These are phyloP conservation scores for Sphagnum contortum DNA, from an alignment of 225 moss, liverwort and hornwort genomes.

Conservation along the genomic window DNA sequence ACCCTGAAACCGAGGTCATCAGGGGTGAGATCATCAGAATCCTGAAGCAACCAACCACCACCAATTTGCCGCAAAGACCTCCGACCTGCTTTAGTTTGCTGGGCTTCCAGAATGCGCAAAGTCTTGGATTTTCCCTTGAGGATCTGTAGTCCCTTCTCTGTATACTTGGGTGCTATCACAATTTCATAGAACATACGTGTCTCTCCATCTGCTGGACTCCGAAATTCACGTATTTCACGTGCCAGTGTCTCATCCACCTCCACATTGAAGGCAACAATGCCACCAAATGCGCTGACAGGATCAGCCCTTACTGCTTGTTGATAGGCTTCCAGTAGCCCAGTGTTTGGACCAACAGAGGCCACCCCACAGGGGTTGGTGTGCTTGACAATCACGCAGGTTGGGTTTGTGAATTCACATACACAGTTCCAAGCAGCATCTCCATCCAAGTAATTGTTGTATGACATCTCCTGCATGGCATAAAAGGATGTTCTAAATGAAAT, in stretches of 20 bases:
- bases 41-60: slow-evolving; percentile 92
- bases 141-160: slow-evolving; percentile 70
- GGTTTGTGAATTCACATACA: slow-evolving; percentile 81
- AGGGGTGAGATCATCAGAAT: slow-evolving; percentile 79
- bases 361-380: slow-evolving; percentile 99
- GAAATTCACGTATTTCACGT: slow-evolving; percentile 82
- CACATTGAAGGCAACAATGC: slow-evolving; percentile 95
- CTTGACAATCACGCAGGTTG: slow-evolving; percentile 94
- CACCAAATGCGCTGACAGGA: slow-evolving; percentile 95
- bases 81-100: slow-evolving; percentile 65
- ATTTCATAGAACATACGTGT: slow-evolving; percentile 97
- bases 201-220: slow-evolving; percentile 83
- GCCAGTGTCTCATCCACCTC: slow-evolving; percentile 93
- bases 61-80: slow-evolving; percentile 78
- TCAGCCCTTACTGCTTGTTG: slow-evolving; percentile 85
- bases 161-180: slow-evolving; percentile 82
- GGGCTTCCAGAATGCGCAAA: slow-evolving; percentile 78
- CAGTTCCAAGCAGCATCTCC: slow-evolving; percentile 98
- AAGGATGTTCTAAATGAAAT: too few species aligned
- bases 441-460: slow-evolving; percentile 97
- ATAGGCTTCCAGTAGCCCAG: slow-evolving; percentile 78
- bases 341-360: slow-evolving; percentile 63
- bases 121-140: slow-evolving; percentile 95
- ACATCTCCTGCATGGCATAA: slow-evolving; percentile 71
- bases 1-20: slow-evolving; percentile 68